Evolutionary conservation across 1,284 basidiomycete genomes (phyloP), one percentile per base, ranked within the genome.

Genomic region (Ceratobasidium sp.): DNA sequence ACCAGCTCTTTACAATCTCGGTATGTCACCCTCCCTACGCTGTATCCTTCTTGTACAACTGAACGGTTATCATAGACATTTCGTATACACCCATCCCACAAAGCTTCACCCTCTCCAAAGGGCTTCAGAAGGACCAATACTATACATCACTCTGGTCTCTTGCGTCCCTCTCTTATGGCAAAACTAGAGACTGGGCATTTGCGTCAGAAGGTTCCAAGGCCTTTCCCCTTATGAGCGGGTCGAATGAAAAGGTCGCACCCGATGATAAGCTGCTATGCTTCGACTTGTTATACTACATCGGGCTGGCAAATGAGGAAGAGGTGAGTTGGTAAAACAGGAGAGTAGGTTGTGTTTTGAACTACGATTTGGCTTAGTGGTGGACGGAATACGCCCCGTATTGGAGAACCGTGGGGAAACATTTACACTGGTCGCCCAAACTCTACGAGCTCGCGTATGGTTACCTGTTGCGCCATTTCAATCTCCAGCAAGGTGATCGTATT

Each of bases 361-460:
- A 12, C 3, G 6, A 3, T 53, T 43, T 25, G 5, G n/a, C 38
- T 20, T 80, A 83, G 35, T 75, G 73, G 73, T 56, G 52, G 32
- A 27, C 73, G 32, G 83, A 85, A 57, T 83, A 80, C 69, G 78
- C 80, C 50, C 84, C 85, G 0, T 80, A 80, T 8, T 86, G 85
- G 85, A 78, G 81, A 70, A 78, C 80, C 60, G 83, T 84, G 6
- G 81, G 79, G 22, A 77, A 74, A 52, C 75, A 86, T 72, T 78
- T 84, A 73, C 79, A 79, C 49, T 86, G 84, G 82, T 79, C 78
- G 7, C 71, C 77, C 6, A 74, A 75, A 10, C 75, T 85, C 15
- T 74, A 81, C 69, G 67, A 72, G 12, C 75, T 85, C 43, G 79
- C 83, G 0, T 75, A 79, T 7, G 72, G 74, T 1, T 83, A 83